Evolutionary conservation across 805 yeast species (phyloP), one percentile per base, ranked within the genome.

Genomic region (Ogataea dorogensis): DNA sequence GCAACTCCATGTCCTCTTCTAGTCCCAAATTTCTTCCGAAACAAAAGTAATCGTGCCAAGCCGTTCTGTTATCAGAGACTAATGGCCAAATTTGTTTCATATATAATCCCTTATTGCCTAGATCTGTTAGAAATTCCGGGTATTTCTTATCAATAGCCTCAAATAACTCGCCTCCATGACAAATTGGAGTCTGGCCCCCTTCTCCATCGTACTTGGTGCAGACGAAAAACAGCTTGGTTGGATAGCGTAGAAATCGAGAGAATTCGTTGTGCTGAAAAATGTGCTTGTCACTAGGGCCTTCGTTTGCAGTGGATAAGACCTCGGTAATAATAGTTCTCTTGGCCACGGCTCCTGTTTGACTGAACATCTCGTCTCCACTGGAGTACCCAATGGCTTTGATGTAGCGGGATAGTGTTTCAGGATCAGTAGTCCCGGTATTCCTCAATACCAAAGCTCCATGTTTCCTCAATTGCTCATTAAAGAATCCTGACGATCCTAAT

Each of bases 161-260:
- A 36, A 54, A 61, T 5, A 57, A 34, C 28, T 61, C 66, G 5
- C 55, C 59, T 6, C 62, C 63, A 38, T 61, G 64, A 8, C 40
- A 60, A 7, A 62, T 41, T 12, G 67, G 65, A 13, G 65, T 61
- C 23, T 51, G 61, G 15, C 67, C 67, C 10, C 63, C 64, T 24
- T 38, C 39, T 3, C 53, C 57, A 11, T 40, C 37, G 25, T 40
- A 44, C 17, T 44, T 47, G 11, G 34, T 18, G 25, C 61, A 56
- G 2, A 49, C 47, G 28, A 59, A 59, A 26, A 45, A 47, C 21
- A 58, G 39, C 4, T 42, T 56, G 2, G 49, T 41, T 8, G 67
- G 67, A 28, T 39, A 58, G 17, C 44, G 42, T 7, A 40, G 43
- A 33, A 58, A 63, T 27, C 65, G 36, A 2, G 64, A 56, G 34